Conservation (phyloP, 768 basidiomycete genomes). For the Rhodotorula taiwanensis region DNA sequence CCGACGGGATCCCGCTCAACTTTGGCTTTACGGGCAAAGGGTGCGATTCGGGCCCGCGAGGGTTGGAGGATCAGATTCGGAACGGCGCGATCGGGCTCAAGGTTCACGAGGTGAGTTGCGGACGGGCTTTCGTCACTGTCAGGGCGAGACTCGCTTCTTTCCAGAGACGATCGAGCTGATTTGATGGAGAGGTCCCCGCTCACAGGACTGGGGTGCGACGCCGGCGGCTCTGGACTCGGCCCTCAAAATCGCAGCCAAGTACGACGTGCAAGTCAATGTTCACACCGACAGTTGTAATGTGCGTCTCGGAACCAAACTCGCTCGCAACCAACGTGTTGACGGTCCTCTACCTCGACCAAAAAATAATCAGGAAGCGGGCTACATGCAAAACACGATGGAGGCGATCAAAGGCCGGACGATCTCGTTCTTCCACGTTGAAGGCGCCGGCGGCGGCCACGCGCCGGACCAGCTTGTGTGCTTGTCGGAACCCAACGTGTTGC, state of each 20-base stretch:
- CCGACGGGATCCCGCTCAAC: conserved; percentile 80
- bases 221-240: conserved; percentile 71
- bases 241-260: conserved; percentile 74
- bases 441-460: conserved; percentile 69
- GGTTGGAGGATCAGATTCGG: conserved; percentile 69
- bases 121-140: not conserved
- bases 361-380: conserved; percentile 85
- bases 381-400: conserved; percentile 84
- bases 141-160: not conserved
- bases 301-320: not conserved
- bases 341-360: too few relatives aligned
- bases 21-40: conserved; percentile 95
- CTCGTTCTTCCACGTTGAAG: conserved; percentile 79
- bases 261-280: conserved; percentile 94
- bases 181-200: not conserved
- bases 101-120: conserved; percentile 61
- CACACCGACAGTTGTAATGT: conserved; percentile 73
- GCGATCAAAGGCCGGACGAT: conserved; percentile 88
- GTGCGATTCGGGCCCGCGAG: conserved; percentile 70
- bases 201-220: conserved; percentile 80
- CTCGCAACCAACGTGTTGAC: too few relatives aligned
- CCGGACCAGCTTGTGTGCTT: conserved; percentile 72
- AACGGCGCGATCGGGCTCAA: conserved; percentile 87
- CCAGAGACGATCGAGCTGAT: not conserved
- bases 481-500: conserved; percentile 75